A percentile compares a stretch with the other conserved stretches of the same genome.
These are phyloP conservation scores for Cytospora piceae DNA, from an alignment of 2,329 filamentous ascomycete genomes.

Conservation along the genomic window DNA sequence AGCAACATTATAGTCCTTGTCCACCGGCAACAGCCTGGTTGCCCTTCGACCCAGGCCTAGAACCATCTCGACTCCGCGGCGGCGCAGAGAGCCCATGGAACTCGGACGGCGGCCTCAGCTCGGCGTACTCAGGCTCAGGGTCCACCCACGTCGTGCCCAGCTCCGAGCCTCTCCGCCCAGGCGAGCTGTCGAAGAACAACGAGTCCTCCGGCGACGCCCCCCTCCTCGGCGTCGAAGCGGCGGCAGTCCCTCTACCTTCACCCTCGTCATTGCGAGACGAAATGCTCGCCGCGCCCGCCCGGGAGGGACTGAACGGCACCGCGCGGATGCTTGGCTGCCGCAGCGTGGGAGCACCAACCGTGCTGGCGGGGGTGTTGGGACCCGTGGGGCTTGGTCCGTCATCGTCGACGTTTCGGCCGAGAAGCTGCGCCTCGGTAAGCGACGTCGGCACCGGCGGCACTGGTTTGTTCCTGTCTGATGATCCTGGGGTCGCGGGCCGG, in stretches of 20 bases:
- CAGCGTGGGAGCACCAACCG: background rate
- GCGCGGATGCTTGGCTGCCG: constrained; percentile 5
- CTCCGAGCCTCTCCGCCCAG: constrained; percentile 7
- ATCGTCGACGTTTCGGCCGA: background rate
- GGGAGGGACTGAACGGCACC: background rate
- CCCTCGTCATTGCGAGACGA: background rate
- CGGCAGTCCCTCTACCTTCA: background rate
- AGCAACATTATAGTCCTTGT: background rate
- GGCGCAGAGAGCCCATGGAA: constrained; percentile 20
- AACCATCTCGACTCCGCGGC: constrained; percentile 17
- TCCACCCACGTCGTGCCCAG: constrained; percentile 11
- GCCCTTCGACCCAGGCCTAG: constrained; percentile 15
- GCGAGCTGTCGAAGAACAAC: constrained; percentile 15
- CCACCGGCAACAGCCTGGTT: background rate
- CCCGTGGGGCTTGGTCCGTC: background rate
- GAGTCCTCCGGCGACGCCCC: constrained; percentile 15
- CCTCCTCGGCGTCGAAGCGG: background rate
- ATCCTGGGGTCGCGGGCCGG: background rate
- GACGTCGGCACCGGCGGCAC: constrained; percentile 15
- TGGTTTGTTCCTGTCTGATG: constrained; percentile 15
- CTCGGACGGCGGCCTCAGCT: constrained; percentile 1
- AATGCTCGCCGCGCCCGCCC: background rate
- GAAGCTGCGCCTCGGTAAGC: constrained; percentile 6
- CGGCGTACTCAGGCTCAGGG: background rate
- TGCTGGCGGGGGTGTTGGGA: background rate